Percentiles rank a stretch among this genome's conserved stretches.
Conservation (phyloP, 495 filamentous ascomycete genomes). For the Pseudotulostoma volvatum region DNA sequence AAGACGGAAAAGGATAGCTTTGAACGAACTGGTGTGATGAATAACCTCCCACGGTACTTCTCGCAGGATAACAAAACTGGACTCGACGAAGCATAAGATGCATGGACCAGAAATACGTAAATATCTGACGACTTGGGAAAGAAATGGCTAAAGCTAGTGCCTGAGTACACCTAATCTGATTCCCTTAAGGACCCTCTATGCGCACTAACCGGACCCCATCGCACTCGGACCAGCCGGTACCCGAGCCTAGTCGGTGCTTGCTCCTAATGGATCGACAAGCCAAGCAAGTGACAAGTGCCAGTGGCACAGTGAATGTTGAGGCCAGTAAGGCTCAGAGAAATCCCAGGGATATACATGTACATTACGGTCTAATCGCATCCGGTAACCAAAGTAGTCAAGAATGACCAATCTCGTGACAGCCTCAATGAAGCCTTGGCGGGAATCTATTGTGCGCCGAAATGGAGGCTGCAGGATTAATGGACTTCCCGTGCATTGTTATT, state of each 20-base stretch:
- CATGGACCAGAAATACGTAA: slow-evolving; percentile 6
- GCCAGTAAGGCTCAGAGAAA: neutral
- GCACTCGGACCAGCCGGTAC: neutral
- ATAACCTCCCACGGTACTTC: slow-evolving; percentile 10
- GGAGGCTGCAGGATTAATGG: slow-evolving; percentile 21
- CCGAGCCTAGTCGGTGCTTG: neutral
- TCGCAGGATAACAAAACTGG: slow-evolving; percentile 7
- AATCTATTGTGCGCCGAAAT: slow-evolving; percentile 16
- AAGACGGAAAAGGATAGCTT: slow-evolving; percentile 10
- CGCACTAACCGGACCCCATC: too few relatives aligned
- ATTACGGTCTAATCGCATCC: slow-evolving; percentile 2
- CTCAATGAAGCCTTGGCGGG: neutral
- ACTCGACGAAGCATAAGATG: slow-evolving; percentile 4
- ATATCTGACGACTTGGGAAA: neutral
- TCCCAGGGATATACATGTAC: neutral
- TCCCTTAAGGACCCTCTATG: too few relatives aligned
- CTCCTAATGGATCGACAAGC: neutral
- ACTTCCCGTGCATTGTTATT: slow-evolving; percentile 14
- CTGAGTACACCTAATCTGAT: neutral
- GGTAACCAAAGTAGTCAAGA: neutral
- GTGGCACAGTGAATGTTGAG: neutral
- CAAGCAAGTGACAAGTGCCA: neutral
- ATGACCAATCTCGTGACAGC: neutral
- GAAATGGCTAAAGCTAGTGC: neutral
- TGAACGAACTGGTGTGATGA: slow-evolving; percentile 14